A percentile compares a stretch with the other conserved stretches of the same genome.
Evolutionary conservation across 352 stramenopile species (phyloP).

Genomic region (Pythium utonaiense): DNA sequence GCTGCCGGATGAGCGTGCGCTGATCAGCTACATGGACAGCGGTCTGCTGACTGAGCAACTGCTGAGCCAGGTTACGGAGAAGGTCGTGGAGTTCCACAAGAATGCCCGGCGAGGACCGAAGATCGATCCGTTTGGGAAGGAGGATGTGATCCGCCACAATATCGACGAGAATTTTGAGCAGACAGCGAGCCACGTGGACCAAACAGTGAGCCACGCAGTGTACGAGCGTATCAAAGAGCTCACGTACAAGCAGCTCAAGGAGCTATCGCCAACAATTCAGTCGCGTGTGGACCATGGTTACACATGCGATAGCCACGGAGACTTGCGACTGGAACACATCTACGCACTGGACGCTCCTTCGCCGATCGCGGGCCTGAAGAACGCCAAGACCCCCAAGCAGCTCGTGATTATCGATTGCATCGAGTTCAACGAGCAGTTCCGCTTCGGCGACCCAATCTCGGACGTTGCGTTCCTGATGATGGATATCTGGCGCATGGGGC

Average conservation of each 20-base stretch:
- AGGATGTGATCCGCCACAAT: constrained; percentile 49
- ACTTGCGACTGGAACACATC: constrained; percentile 64
- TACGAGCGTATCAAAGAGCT: constrained; percentile 51
- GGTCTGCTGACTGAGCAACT: constrained; percentile 30
- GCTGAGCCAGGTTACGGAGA: constrained; percentile 38
- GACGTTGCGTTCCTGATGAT: constrained; percentile 69
- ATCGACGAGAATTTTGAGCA: constrained; percentile 77
- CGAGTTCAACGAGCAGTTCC: constrained; percentile 81
- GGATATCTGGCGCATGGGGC: constrained; percentile 61
- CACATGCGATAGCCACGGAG: constrained; percentile 64
- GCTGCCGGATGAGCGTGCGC: constrained; percentile 49
- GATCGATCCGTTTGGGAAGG: constrained; percentile 58
- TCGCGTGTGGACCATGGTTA: constrained; percentile 51
- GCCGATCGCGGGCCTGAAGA: neutral
- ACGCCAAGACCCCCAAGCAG: constrained; percentile 4
- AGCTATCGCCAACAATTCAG: constrained; percentile 37
- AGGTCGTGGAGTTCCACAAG: constrained; percentile 54
- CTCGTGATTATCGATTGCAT: constrained; percentile 72
- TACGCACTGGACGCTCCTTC: constrained; percentile 33
- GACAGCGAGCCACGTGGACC: constrained; percentile 39
- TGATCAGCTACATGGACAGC: constrained; percentile 37
- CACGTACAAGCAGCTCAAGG: constrained; percentile 44
- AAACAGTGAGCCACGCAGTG: constrained; percentile 42
- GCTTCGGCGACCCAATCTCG: constrained; percentile 58
- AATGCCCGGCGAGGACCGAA: constrained; percentile 43